These are phyloP conservation scores for Zoysia pacifica DNA, from an alignment of 176 grass and related monocot species.

Conservation along the genomic window DNA sequence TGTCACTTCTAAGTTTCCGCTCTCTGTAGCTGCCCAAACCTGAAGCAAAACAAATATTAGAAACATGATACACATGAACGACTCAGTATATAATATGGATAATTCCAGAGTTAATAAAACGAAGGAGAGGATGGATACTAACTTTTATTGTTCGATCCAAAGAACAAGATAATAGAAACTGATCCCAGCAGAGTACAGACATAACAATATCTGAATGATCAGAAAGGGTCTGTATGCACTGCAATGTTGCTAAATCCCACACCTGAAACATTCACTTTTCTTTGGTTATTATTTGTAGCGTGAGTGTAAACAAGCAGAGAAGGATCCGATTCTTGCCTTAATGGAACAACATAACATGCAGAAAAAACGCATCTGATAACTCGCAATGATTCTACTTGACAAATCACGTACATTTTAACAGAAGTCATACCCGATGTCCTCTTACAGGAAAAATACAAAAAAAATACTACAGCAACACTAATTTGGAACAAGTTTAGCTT, in stretches of 20 bases:
- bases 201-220: conserved; percentile 83
- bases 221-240: conserved; percentile 88
- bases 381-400: conserved; percentile 1
- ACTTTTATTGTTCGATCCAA: conserved; percentile 97
- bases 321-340: conserved; percentile 11
- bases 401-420: conserved; percentile 22
- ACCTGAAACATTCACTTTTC: conserved; percentile 65
- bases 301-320: conserved; percentile 31
- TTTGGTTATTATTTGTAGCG: conserved; percentile 23
- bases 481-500: conserved; percentile 4
- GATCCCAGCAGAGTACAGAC: conserved; percentile 94
- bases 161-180: conserved; percentile 96
- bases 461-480: neutral
- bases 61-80: conserved; percentile 8
- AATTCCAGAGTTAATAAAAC: conserved; percentile 15
- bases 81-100: conserved; percentile 1
- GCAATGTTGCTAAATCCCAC: conserved; percentile 88
- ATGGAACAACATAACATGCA: conserved; percentile 1
- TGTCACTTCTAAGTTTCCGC: conserved; percentile 78
- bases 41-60: conserved; percentile 40
- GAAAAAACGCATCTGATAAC: conserved; percentile 27
- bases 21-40: conserved; percentile 87
- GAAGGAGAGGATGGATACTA: conserved; percentile 27
- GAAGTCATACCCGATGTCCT: neutral
- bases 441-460: conserved; percentile 9